Evolutionary conservation across 371 early-diverging fungal species (phyloP), one percentile per base, ranked within the genome.

Genomic region (Actinomucor elegans): DNA sequence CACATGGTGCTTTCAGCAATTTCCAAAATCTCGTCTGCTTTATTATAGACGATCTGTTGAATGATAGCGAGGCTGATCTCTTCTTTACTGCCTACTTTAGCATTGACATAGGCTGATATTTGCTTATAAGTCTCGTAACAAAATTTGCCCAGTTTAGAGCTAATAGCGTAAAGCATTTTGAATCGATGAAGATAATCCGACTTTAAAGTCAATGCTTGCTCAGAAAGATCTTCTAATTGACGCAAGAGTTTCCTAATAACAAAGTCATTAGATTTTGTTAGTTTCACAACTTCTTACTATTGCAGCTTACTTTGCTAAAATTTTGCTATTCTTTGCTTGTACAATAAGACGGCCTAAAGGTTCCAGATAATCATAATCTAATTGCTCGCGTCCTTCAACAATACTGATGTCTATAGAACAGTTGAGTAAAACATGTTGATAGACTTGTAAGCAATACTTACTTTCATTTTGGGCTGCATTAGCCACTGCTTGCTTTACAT

Each of bases 211-310:
- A 81, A 56, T 1, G 77, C 76, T 37, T 83, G 72, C 12, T 81
- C 82, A 32, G 70, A 67, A 24, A 87, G 64, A 37, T 90, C 91
- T 17, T 79, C 81, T 20, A 89, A 55, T 28, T 83, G 81, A 24
- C 88, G 81, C 54, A 83, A 48, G 31, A 90, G 54, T 76, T 89
- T 91, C 56, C 86, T 86, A 66, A n/a, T 10, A n/a, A 34, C 15
- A 51, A n/a, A 15, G 9, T n/a, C 26, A 27, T 42, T 42, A 26
- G 6, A n/a, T 18, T 18, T 18, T 18, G n/a, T 27, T n/a, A 26
- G 26, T n/a, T 2, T 42, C n/a, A n/a, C n/a, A n/a, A n/a, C n/a
- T n/a, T n/a, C n/a, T n/a, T n/a, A n/a, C n/a, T n/a, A 17, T 8
- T 31, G 31, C 11, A 4, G 34, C 60, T 41, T 77, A 83, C 83